Conservation (phyloP, 768 basidiomycete species). For the Rhodotorula graminis region DNA sequence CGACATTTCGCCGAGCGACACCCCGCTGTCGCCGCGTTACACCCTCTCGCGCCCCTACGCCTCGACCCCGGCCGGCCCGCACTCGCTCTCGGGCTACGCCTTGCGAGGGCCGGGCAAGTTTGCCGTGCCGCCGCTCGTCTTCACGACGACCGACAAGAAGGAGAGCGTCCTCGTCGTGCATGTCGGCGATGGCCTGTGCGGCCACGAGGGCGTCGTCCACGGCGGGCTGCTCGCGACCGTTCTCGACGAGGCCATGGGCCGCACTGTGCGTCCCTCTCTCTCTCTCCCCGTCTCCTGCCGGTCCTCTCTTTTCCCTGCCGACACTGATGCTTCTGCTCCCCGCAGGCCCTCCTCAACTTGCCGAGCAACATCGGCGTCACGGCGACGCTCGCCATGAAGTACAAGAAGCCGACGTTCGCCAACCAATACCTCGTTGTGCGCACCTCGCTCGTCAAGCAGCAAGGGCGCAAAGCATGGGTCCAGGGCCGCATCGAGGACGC, state of each 20-base stretch:
- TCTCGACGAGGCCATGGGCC: constrained; percentile 71
- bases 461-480: constrained; percentile 74
- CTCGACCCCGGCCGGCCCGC: constrained; percentile 68
- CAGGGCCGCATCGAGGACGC: constrained; percentile 69
- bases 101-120: constrained; percentile 83
- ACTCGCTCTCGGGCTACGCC: constrained; percentile 77
- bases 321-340: not conserved
- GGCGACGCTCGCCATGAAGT: constrained; percentile 73
- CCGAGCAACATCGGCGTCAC: constrained; percentile 90
- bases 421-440: constrained; percentile 75
- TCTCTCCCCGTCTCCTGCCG: no score
- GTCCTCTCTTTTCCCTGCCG: no score
- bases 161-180: constrained; percentile 71
- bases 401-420: constrained; percentile 60
- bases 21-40: constrained; percentile 54
- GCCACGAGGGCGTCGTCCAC: constrained; percentile 70
- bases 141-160: constrained; percentile 67
- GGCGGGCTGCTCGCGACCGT: constrained; percentile 87
- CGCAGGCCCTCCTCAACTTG: constrained; percentile 76
- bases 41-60: constrained; percentile 59
- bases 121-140: constrained; percentile 70
- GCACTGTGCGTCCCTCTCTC: constrained; percentile 58
- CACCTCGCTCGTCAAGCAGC: constrained; percentile 60
- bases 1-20: not conserved
- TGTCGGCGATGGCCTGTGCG: constrained; percentile 79